These are phyloP conservation scores for Talaromyces atroroseus DNA, from an alignment of 2,329 filamentous ascomycete species.

Conservation along the genomic window DNA sequence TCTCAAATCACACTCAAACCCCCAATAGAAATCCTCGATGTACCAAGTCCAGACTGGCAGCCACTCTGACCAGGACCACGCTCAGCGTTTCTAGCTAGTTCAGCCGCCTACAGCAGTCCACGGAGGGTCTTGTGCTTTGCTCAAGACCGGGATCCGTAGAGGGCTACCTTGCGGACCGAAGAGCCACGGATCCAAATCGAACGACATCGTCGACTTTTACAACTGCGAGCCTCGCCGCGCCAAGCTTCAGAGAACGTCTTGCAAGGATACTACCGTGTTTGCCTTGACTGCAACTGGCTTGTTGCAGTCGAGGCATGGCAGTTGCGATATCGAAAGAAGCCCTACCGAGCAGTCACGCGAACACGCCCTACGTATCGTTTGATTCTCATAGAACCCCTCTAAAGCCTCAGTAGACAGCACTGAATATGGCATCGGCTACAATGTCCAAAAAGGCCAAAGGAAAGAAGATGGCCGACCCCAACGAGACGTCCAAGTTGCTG, in stretches of 20 bases:
- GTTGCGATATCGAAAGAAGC: conserved; percentile 15
- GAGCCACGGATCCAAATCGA: conserved; percentile 8
- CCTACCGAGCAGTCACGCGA: conserved; percentile 31
- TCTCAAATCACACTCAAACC: conserved; percentile 10
- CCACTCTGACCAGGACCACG: conserved; percentile 6
- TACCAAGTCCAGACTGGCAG: conserved; percentile 5
- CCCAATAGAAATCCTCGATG: conserved; percentile 16
- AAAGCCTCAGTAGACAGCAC: conserved; percentile 20
- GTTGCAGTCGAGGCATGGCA: conserved; percentile 20
- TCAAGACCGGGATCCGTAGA: neutral
- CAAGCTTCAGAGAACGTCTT: neutral
- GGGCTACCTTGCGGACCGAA: conserved; percentile 3
- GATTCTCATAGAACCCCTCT: conserved; percentile 36
- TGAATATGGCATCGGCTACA: conserved; percentile 43
- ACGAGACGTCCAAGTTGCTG: conserved; percentile 84
- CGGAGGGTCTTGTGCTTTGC: neutral
- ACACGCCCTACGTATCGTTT: conserved; percentile 39
- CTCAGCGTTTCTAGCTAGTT: neutral
- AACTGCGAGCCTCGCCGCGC: neutral
- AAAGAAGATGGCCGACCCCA: conserved; percentile 78
- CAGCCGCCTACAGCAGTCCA: neutral
- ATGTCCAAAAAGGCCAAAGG: conserved; percentile 71
- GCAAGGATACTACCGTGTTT: neutral
- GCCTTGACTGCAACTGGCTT: conserved; percentile 13
- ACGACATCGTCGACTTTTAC: neutral